Base-by-base conservation (phyloP, 2,329 filamentous ascomycete genomes). In the Fusarium miscanthi region DNA sequence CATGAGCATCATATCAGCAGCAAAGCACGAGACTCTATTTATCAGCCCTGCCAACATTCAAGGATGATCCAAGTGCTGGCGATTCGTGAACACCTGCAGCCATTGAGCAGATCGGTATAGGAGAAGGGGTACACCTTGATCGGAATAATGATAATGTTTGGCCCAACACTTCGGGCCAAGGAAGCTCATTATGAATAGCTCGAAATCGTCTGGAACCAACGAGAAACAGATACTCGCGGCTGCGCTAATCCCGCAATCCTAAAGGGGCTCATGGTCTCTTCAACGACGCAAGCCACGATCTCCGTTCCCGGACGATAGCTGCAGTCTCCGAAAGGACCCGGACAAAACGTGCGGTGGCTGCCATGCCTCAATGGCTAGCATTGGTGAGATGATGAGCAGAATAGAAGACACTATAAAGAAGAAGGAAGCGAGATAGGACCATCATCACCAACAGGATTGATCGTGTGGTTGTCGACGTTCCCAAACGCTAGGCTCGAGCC, bases 381-480 rank as follows among this genome's bases (percentile, higher is more conserved):
- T 54, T 73, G 68, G 49, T 31, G 21, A 43, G 33, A 63, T 46
- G 49, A 57, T 64, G 53, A 63, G 61, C 31, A 65, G 52, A 59
- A 59, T 37, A 33, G 19, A 40, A 56, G 35, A 45, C 31, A 49
- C 59, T 63, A 64, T 59, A 57, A 65, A 49, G 31, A 35, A 58
- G 43, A 58, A 35, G 41, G 54, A 58, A 58, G 33, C 51, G 61
- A 67, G 56, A 70, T 60, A 51, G 46, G 51, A n/a, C 46, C 54
- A 53, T 62, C 59, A 62, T 70, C 53, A 59, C 70, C 63, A 74
- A 72, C 63, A 65, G 43, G 45, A n/a, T 21, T 66, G 59, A 66
- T 62, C 59, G 54, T 70, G 54, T 69, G 62, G 64, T 52, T 73
- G 70, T 82, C 81, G 81, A 82, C 79, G 78, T 81, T 82, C 79